These are phyloP conservation scores for Encephalitozoon romaleae DNA, from an alignment of 371 early-diverging fungal species.

Conservation along the genomic window DNA sequence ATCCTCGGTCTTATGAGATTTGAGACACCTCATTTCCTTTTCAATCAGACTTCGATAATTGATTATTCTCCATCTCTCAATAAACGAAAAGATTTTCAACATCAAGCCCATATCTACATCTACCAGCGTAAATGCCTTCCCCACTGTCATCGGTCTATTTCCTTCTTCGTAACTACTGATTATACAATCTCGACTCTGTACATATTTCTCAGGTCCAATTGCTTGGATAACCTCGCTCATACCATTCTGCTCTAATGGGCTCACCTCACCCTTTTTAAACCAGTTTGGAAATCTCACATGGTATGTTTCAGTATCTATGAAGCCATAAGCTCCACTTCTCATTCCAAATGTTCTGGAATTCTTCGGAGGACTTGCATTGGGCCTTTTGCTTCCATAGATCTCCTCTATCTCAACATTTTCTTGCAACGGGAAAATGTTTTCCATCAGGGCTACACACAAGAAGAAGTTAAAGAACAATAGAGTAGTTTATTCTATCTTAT, in stretches of 20 bases:
- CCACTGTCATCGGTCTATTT: constrained; percentile 65
- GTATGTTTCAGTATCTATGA: neutral
- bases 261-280: constrained; percentile 25
- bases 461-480: neutral
- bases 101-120: constrained; percentile 91
- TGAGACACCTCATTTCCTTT: neutral
- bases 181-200: neutral
- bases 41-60: constrained; percentile 65
- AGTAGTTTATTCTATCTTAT: neutral
- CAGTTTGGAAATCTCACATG: neutral
- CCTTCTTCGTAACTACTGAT: neutral
- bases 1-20: constrained; percentile 23
- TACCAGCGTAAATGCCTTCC: constrained; percentile 80
- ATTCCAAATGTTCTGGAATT: constrained; percentile 1
- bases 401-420: constrained; percentile 45
- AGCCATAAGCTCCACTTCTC: neutral
- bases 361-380: constrained; percentile 28
- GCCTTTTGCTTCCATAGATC: constrained; percentile 46
- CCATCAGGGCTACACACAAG: constrained; percentile 17
- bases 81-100: constrained; percentile 84
- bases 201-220: neutral
- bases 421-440: constrained; percentile 43
- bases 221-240: neutral
- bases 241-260: constrained; percentile 17
- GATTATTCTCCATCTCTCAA: constrained; percentile 96